Percentiles rank a stretch among this genome's conserved stretches.
These are phyloP conservation scores for Boletales sp. DNA, from an alignment of 768 basidiomycete species.

Conservation along the genomic window DNA sequence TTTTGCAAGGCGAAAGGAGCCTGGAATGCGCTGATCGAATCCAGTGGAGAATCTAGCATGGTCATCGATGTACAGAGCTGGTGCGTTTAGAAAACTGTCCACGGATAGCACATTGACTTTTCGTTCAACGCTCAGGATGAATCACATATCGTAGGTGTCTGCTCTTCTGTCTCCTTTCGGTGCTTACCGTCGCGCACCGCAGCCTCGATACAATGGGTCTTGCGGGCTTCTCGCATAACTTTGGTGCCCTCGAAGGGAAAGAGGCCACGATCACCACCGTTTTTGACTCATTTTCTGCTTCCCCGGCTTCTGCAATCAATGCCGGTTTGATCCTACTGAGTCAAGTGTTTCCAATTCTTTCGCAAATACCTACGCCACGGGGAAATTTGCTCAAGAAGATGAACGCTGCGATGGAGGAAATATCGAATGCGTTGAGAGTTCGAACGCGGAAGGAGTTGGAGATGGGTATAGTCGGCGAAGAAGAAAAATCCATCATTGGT, in stretches of 20 bases:
- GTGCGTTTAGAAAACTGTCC: slow-evolving; percentile 4
- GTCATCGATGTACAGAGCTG: slow-evolving; percentile 41
- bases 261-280: slow-evolving; percentile 36
- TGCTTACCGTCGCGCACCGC: no score
- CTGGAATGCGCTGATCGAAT: slow-evolving; percentile 29
- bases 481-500: slow-evolving; percentile 27
- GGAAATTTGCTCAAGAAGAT: slow-evolving; percentile 29
- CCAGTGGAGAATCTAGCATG: slow-evolving; percentile 11
- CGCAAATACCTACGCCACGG: slow-evolving; percentile 35
- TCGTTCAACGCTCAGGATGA: slow-evolving; percentile 24
- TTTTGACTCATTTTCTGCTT: slow-evolving; percentile 35
- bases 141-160: slow-evolving; percentile 28
- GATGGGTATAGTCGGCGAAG: slow-evolving; percentile 14
- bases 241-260: slow-evolving; percentile 51
- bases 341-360: slow-evolving; percentile 34
- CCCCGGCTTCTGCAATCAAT: slow-evolving; percentile 25
- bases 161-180: neutral
- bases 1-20: slow-evolving; percentile 23
- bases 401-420: slow-evolving; percentile 34
- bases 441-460: slow-evolving; percentile 35
- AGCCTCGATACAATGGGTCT: slow-evolving; percentile 59
- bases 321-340: slow-evolving; percentile 34
- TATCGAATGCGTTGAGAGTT: slow-evolving; percentile 39
- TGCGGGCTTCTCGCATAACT: slow-evolving; percentile 60
- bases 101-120: neutral